Evolutionary conservation across 495 filamentous ascomycete genomes (phyloP).

Genomic region (Emericellopsis terricola): DNA sequence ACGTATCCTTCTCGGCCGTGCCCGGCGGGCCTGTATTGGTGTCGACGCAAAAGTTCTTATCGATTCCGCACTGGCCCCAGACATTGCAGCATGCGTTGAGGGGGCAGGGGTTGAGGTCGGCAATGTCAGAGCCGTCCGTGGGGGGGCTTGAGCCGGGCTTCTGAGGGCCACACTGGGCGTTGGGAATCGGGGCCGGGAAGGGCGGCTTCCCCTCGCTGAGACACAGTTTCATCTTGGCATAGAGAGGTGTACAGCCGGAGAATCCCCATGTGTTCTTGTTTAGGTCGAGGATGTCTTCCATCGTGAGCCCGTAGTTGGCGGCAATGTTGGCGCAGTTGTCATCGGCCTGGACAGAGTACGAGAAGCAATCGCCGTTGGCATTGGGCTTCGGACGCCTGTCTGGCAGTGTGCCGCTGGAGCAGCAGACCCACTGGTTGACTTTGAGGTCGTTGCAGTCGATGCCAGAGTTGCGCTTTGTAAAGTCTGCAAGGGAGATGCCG

Average conservation of each 20-base stretch:
- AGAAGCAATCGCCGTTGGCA: conserved; percentile 22
- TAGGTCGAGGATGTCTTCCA: conserved; percentile 13
- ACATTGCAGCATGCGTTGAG: conserved; percentile 18
- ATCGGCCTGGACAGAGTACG: conserved; percentile 12
- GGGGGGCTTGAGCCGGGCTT: conserved; percentile 14
- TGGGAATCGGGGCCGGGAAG: conserved; percentile 18
- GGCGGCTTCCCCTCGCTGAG: conserved; percentile 27
- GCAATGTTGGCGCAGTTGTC: conserved; percentile 20
- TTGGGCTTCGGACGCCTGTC: conserved; percentile 20
- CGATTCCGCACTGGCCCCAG: conserved; percentile 32
- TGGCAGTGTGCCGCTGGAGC: conserved; percentile 18
- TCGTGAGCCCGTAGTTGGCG: conserved; percentile 12
- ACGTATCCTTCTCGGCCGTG: conserved; percentile 10
- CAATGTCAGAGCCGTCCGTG: conserved; percentile 4
- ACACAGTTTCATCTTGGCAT: conserved; percentile 18
- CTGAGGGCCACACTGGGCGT: conserved; percentile 27
- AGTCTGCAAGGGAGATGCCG: conserved; percentile 17
- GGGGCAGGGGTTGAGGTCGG: conserved; percentile 16
- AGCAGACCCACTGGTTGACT: conserved; percentile 26
- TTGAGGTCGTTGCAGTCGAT: conserved; percentile 19
- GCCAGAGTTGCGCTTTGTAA: conserved; percentile 11
- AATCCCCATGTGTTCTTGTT: conserved; percentile 34
- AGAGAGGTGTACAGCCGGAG: conserved; percentile 21
- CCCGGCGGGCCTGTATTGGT: conserved; percentile 18
- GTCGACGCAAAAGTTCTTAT: conserved; percentile 25